A percentile compares a stretch with the other conserved stretches of the same genome.
phyloP scores from a whole-genome alignment of 176 grass and related monocot species.

The Pharus latifolius region DNA sequence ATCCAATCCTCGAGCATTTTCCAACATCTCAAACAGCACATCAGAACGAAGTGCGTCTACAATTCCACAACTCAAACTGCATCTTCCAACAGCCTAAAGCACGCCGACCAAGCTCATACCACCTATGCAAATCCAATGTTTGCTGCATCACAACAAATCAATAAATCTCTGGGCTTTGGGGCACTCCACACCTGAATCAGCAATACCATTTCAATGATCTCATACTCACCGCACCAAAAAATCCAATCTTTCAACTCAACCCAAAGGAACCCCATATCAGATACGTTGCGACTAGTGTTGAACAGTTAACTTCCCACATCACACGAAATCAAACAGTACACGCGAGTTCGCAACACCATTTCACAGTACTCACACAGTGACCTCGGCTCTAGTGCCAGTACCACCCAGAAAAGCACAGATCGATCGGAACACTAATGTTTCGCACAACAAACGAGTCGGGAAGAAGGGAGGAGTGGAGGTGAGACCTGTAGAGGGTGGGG shows the following conservation, averaged over 20 bases:
- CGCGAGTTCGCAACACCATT: neutral
- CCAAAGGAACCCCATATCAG: neutral
- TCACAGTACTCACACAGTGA: neutral
- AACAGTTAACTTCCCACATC: neutral
- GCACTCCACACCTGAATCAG: neutral
- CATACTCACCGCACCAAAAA: neutral
- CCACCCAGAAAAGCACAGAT: too few relatives aligned
- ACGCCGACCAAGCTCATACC: neutral
- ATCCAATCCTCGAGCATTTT: neutral
- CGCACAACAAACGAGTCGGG: neutral
- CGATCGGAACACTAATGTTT: neutral
- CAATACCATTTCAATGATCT: too few relatives aligned
- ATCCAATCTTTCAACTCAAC: neutral
- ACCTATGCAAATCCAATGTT: neutral
- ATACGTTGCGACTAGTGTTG: neutral
- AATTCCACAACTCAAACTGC: neutral
- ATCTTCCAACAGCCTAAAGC: neutral
- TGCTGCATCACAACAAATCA: neutral
- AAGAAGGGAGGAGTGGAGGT: neutral
- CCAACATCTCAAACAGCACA: neutral
- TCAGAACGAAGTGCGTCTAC: neutral
- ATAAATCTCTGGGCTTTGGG: neutral
- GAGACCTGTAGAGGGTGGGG: constrained; percentile 76
- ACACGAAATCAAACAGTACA: too few relatives aligned
- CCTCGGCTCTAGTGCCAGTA: too few relatives aligned